Conservation (phyloP, 176 grass and related monocot genomes). For the Oryza brachyantha region DNA sequence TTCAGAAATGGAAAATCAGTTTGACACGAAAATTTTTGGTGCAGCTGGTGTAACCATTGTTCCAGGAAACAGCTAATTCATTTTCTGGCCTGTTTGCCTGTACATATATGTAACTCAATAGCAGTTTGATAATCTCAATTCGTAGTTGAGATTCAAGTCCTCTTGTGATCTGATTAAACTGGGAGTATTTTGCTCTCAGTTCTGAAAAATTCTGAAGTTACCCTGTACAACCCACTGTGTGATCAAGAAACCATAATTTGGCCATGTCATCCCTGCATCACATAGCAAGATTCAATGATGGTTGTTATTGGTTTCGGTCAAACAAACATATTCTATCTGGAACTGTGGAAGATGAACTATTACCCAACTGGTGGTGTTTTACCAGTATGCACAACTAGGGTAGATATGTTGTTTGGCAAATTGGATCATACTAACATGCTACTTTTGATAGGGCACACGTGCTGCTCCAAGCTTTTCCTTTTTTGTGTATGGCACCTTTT, state of each 20-base stretch:
- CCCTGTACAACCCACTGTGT: background rate
- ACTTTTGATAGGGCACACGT: background rate
- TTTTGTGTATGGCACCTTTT: background rate
- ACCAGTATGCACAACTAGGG: too few relatives aligned
- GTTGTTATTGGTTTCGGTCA: too few relatives aligned
- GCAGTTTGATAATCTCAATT: background rate
- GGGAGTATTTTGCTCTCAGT: background rate
- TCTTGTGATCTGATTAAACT: background rate
- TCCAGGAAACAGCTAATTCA: background rate
- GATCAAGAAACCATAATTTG: background rate
- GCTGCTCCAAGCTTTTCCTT: background rate
- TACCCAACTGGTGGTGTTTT: too few relatives aligned
- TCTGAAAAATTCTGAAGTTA: background rate
- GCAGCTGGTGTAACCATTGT: background rate
- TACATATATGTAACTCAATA: slow-evolving; percentile 39
- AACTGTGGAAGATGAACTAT: too few relatives aligned
- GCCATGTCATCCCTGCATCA: background rate
- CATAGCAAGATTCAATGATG: background rate
- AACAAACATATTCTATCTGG: too few relatives aligned
- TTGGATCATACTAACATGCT: background rate
- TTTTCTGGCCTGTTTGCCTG: background rate
- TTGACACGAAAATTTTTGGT: background rate
- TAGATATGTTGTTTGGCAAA: too few relatives aligned
- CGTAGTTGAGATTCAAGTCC: background rate
- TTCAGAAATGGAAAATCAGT: slow-evolving; percentile 26